Evolutionary conservation across 1,139 yeast genomes (phyloP).

Genomic region (Taphrina populina): DNA sequence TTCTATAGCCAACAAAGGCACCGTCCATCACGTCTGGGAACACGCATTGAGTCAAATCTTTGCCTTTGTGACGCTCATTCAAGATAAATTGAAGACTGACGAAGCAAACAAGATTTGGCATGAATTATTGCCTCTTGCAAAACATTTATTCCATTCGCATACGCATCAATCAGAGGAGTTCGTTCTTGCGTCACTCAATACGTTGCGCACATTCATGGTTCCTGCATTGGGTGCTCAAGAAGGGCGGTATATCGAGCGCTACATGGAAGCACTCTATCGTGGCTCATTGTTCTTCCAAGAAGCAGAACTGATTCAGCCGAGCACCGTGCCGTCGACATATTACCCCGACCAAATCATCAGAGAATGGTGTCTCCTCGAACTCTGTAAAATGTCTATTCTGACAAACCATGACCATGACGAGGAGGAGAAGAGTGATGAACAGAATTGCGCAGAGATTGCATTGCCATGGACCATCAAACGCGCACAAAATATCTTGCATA

Average conservation of each 20-base stretch:
- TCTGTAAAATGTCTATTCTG: constrained; percentile 17
- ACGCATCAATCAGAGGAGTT: constrained; percentile 22
- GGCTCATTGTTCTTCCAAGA: constrained; percentile 17
- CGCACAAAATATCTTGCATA: not conserved
- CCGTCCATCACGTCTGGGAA: constrained; percentile 6
- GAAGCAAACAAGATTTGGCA: constrained; percentile 4
- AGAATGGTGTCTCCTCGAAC: constrained; percentile 31
- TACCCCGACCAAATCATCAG: constrained; percentile 13
- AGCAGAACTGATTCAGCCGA: constrained; percentile 3
- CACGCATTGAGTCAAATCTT: not conserved
- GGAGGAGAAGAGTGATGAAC: not conserved
- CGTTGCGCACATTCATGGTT: constrained; percentile 7
- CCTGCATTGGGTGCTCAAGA: constrained; percentile 4
- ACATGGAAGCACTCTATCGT: constrained; percentile 10
- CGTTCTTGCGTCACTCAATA: constrained; percentile 16
- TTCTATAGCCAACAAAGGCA: constrained; percentile 2
- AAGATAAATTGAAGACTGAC: not conserved
- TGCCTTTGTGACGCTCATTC: not conserved
- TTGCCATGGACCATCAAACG: constrained; percentile 2
- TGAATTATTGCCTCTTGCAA: not conserved
- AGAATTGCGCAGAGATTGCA: constrained; percentile 3
- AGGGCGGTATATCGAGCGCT: not conserved
- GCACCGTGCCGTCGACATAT: not conserved
- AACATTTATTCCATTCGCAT: constrained; percentile 1
- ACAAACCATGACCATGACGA: not conserved